These are phyloP conservation scores for Aspergillus niger DNA, from an alignment of 2,329 filamentous ascomycete species.

Conservation along the genomic window DNA sequence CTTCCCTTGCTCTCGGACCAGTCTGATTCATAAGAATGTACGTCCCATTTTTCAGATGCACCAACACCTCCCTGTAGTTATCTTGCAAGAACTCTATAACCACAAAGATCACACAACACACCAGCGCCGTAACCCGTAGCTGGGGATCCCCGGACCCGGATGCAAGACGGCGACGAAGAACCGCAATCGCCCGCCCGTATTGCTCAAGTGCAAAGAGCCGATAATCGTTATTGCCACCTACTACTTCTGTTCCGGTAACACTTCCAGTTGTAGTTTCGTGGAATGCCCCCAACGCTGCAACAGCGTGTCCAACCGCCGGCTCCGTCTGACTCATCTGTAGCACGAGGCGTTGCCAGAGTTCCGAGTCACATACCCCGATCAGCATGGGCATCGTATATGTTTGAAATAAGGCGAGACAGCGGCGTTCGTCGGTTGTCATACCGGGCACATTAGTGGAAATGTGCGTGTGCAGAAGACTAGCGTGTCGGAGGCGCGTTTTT, in stretches of 20 bases:
- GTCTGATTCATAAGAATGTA: not conserved
- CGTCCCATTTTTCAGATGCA: not conserved
- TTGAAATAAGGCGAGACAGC: constrained; percentile 23
- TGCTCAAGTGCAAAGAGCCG: constrained; percentile 14
- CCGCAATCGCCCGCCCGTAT: not conserved
- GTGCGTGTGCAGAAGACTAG: not conserved
- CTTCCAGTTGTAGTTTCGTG: not conserved
- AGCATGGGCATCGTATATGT: constrained; percentile 20
- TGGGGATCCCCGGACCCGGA: constrained; percentile 10
- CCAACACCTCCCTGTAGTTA: not conserved
- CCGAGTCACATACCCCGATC: constrained; percentile 17
- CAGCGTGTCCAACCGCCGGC: constrained; percentile 12
- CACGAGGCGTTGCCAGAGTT: constrained; percentile 10
- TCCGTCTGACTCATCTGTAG: constrained; percentile 8
- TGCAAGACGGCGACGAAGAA: not conserved
- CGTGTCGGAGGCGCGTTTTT: not conserved
- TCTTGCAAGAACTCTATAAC: not conserved
- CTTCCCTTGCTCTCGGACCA: not conserved
- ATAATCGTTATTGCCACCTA: not conserved
- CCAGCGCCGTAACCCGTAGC: constrained; percentile 2
- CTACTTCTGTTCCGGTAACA: not conserved
- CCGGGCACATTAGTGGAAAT: not conserved
- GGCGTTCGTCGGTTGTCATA: constrained; percentile 21
- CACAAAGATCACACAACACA: constrained; percentile 12
- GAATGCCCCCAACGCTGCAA: constrained; percentile 8